These are phyloP conservation scores for Aquilaria yunnanensis DNA, from an alignment of 345 rosid genomes.

Conservation along the genomic window DNA sequence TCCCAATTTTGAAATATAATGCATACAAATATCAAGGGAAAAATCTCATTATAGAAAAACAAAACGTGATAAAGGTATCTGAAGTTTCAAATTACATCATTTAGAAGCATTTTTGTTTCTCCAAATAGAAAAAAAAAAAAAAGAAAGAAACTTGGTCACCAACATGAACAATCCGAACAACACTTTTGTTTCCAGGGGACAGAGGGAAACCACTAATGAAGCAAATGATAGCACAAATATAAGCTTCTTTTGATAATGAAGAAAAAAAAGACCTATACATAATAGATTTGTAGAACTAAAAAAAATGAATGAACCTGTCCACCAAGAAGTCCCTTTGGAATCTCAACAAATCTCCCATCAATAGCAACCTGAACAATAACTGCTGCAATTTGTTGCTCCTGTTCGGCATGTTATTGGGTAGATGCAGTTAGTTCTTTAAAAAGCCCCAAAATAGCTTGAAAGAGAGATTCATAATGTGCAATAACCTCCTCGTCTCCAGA, in stretches of 20 bases:
- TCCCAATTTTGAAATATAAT: too few species aligned
- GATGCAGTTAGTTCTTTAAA: conserved; percentile 2
- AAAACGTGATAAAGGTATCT: too few species aligned
- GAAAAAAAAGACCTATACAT: not conserved
- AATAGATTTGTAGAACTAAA: not conserved
- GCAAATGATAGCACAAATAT: too few species aligned
- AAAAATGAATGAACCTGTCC: conserved; percentile 49
- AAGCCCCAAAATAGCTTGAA: conserved; percentile 10
- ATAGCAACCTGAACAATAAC: conserved; percentile 77
- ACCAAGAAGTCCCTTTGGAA: conserved; percentile 57
- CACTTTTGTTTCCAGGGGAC: too few species aligned
- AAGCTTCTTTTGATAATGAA: not conserved
- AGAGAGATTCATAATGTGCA: conserved; percentile 9
- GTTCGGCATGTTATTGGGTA: conserved; percentile 16
- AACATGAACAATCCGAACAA: too few species aligned
- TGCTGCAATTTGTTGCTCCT: conserved; percentile 81
- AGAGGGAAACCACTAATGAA: too few species aligned
- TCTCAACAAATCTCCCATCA: conserved; percentile 91
- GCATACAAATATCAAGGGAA: too few species aligned
- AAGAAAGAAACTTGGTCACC: too few species aligned
- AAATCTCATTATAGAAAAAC: too few species aligned
- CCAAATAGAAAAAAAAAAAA: too few species aligned
- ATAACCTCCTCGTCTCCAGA: conserved; percentile 82
- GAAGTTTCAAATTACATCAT: too few species aligned
- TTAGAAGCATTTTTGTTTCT: too few species aligned